A percentile compares a stretch with the other conserved stretches of the same genome.
Conservation (phyloP, 805 yeast species). For the Monosporozyma aerobia region DNA sequence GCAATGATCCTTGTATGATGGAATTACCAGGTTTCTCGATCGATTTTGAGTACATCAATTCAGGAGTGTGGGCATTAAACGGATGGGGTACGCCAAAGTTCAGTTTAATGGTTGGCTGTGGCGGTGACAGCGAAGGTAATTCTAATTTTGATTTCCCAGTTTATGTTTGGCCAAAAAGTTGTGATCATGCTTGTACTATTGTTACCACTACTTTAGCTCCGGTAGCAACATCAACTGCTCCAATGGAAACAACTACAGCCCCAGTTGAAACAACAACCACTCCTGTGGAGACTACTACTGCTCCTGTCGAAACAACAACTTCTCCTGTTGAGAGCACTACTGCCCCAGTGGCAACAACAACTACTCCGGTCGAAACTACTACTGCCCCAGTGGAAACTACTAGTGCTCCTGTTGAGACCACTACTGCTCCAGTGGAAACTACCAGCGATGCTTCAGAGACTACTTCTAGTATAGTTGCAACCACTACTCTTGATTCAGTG, state of each 20-base stretch:
- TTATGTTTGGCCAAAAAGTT: constrained; percentile 8
- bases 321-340: too few relatives aligned
- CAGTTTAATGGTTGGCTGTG: constrained; percentile 14
- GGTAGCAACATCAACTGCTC: too few relatives aligned
- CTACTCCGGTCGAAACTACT: too few relatives aligned
- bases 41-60: constrained; percentile 13
- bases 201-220: too few relatives aligned
- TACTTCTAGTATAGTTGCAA: background rate
- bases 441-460: too few relatives aligned
- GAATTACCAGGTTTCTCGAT: constrained; percentile 19
- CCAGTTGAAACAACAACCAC: too few relatives aligned
- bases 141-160: constrained; percentile 17
- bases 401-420: background rate
- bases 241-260: too few relatives aligned
- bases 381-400: background rate
- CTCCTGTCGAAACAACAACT: too few relatives aligned
- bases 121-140: constrained; percentile 10
- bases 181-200: background rate
- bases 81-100: constrained; percentile 12
- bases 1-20: constrained; percentile 1
- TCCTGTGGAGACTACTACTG: too few relatives aligned
- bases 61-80: constrained; percentile 7
- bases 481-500: too few relatives aligned
- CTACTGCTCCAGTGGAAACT: background rate
- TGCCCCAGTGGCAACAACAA: too few relatives aligned